These are phyloP conservation scores for Clonostachys byssicola DNA, from an alignment of 2,329 filamentous ascomycete species.

Conservation along the genomic window DNA sequence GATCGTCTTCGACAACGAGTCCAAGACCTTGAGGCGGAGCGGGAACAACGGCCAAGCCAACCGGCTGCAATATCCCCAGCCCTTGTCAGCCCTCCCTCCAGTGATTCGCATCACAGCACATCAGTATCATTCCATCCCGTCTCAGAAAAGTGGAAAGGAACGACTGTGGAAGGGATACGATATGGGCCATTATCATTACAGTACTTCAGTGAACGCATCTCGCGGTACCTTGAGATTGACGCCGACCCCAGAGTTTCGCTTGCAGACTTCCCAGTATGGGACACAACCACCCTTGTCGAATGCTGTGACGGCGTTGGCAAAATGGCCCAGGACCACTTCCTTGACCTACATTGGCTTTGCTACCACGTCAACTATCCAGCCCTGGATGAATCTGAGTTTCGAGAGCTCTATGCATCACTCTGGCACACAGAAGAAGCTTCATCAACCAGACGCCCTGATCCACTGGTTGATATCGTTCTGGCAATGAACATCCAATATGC, in stretches of 20 bases:
- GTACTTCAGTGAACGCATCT: neutral
- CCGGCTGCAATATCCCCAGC: no score
- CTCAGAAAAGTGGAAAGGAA: neutral
- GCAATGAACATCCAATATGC: conserved; percentile 4
- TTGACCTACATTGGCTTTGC: conserved; percentile 1
- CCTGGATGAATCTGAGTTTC: conserved; percentile 1
- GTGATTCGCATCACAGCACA: neutral
- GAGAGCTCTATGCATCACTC: conserved; percentile 2
- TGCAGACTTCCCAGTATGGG: neutral
- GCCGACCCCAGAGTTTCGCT: neutral
- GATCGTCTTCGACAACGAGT: neutral
- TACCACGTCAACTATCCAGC: conserved; percentile 2
- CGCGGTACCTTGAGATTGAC: neutral
- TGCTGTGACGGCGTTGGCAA: neutral
- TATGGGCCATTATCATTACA: neutral
- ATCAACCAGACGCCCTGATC: neutral
- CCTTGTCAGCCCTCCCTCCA: neutral
- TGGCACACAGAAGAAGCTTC: neutral
- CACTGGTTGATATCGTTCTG: conserved; percentile 2
- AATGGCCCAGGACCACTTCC: conserved; percentile 2
- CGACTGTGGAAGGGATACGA: neutral
- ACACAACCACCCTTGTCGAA: neutral
- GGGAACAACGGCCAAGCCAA: neutral
- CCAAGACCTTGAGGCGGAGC: neutral
- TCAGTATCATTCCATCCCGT: neutral